Base-by-base conservation (phyloP, 805 yeast genomes). In the Clavispora asparagi region DNA sequence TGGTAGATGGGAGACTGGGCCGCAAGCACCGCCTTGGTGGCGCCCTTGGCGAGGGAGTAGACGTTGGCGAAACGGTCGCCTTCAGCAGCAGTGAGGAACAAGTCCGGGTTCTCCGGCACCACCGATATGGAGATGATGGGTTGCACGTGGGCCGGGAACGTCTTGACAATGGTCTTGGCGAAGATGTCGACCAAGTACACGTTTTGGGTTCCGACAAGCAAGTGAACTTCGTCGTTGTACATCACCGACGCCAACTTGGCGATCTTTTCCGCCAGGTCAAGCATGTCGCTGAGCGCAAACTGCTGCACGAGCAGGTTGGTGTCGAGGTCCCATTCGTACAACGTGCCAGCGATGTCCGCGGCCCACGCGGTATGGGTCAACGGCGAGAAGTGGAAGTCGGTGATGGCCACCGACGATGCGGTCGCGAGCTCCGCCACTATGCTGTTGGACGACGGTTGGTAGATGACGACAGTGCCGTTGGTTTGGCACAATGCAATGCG, bases 21-120 rank as follows among this genome's bases (percentile, higher is more conserved):
- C 13, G 86, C 90, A 46, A 88, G 76, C 3, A 90, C 86, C 8
- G 73, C 64, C 23, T 67, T 65, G 2, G 83, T 71, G 3, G 79
- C 59, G 27, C 65, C 59, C 40, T 68, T 64, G 29, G 71, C 65
- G 2, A 81, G 45, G 10, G 84, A 76, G 59, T 85, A 83, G 32
- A 86, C 69, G 61, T 88, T 88, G 53, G 90, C 74, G 62, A 87
- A 89, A 54, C 97, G 77, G 63, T 91, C 98, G 49, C 83, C 83
- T 31, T 71, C 70, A 1, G 97, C 95, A 43, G 85, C 77, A 1
- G 94, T 83, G 38, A 87, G 63, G 55, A 89, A 80, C 40, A 67
- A 68, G 40, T 76, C 76, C 8, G 65, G 62, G 30, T 63, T 59
- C 8, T 57, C 49, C 16, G 62, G 50, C 6, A 74, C 59, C 6